Evolutionary conservation across 2,329 filamentous ascomycete genomes (phyloP).

Genomic region (Gnomoniopsis sp.): DNA sequence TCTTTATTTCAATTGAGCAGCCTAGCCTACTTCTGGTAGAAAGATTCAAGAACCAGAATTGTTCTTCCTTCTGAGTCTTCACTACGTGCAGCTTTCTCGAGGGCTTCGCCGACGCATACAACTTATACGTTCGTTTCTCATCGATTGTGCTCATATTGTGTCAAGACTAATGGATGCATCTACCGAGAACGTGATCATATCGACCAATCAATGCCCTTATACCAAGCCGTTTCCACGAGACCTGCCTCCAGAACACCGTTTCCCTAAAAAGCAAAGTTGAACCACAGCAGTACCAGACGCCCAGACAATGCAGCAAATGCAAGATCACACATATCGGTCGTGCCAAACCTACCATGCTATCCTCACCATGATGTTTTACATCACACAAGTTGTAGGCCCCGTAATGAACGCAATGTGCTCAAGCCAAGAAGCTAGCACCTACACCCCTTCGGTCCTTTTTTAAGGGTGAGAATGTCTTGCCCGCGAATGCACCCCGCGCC

Average conservation of each 20-base stretch:
- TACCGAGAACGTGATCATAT: background rate
- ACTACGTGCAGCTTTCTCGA: background rate
- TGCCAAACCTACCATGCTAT: background rate
- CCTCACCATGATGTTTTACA: background rate
- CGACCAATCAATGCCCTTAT: background rate
- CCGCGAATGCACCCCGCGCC: constrained; percentile 47
- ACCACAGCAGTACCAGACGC: constrained; percentile 3
- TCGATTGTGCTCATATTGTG: background rate
- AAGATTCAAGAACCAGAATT: background rate
- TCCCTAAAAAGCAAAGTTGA: background rate
- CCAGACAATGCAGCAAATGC: constrained; percentile 9
- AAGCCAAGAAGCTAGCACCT: constrained; percentile 58
- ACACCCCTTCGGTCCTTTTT: constrained; percentile 66
- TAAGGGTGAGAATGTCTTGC: constrained; percentile 63
- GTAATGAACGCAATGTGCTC: constrained; percentile 13
- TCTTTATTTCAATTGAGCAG: no score
- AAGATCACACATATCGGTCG: background rate
- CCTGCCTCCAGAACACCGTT: constrained; percentile 7
- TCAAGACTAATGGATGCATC: background rate
- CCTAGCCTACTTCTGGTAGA: no score
- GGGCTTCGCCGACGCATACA: background rate
- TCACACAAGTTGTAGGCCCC: background rate
- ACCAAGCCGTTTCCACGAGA: background rate
- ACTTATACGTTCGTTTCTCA: background rate
- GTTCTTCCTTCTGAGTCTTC: no score